These are phyloP conservation scores for Curvularia eragrostidis DNA, from an alignment of 2,329 filamentous ascomycete species.

Conservation along the genomic window DNA sequence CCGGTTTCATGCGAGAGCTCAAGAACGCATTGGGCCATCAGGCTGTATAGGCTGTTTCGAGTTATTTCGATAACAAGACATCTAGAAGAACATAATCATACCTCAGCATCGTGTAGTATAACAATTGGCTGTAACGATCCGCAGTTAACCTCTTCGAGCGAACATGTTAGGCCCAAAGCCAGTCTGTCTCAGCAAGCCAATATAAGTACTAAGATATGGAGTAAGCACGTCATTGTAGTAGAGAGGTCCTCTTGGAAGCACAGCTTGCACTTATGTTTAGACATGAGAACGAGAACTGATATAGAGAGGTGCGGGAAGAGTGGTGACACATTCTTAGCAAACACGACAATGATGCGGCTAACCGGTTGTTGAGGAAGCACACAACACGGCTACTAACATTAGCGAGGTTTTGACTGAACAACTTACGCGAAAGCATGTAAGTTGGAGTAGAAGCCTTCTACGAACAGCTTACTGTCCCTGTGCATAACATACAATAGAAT, in stretches of 20 bases:
- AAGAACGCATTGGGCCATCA: slow-evolving; percentile 8
- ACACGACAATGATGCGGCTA: slow-evolving; percentile 3
- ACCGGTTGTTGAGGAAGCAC: slow-evolving; percentile 4
- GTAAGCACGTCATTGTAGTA: background rate
- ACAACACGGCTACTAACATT: slow-evolving; percentile 1
- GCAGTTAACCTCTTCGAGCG: background rate
- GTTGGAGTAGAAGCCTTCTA: background rate
- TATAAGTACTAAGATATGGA: slow-evolving; percentile 5
- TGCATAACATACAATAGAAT: background rate
- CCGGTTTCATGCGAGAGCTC: background rate
- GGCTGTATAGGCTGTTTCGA: slow-evolving; percentile 2
- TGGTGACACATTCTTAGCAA: slow-evolving; percentile 3
- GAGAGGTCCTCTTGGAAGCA: background rate
- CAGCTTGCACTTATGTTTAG: background rate
- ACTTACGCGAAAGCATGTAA: background rate
- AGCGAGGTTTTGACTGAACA: background rate
- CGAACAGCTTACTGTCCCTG: background rate
- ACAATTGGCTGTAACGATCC: background rate
- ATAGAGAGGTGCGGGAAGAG: background rate
- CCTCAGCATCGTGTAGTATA: slow-evolving; percentile 2
- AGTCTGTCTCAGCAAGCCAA: slow-evolving; percentile 2
- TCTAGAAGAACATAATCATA: slow-evolving; percentile 1
- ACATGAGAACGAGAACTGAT: background rate
- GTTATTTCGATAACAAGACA: background rate
- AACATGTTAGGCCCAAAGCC: background rate